Percentiles rank a stretch among this genome's conserved stretches.
Evolutionary conservation across 768 basidiomycete genomes (phyloP).

Genomic region (Tylopilus balloui): DNA sequence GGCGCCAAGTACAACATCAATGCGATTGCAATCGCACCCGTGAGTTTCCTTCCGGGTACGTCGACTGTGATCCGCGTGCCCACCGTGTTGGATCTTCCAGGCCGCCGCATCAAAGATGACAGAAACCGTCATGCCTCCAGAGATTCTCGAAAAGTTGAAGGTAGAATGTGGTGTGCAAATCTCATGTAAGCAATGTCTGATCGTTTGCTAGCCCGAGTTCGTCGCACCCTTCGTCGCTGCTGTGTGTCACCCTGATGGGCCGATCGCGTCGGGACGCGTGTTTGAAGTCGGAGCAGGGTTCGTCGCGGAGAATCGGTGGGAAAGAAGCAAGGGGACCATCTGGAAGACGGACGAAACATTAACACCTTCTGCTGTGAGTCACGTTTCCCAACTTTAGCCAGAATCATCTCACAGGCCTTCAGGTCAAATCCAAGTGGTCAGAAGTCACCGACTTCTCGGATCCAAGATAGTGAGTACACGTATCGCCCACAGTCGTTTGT

Average conservation of each 20-base stretch:
- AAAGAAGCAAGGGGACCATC: slow-evolving; percentile 79
- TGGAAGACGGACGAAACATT: slow-evolving; percentile 89
- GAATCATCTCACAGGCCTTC: neutral
- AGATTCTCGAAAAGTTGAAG: slow-evolving; percentile 84
- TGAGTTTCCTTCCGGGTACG: slow-evolving; percentile 35
- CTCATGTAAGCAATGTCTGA: neutral
- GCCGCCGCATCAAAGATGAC: slow-evolving; percentile 97
- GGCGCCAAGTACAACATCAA: slow-evolving; percentile 90
- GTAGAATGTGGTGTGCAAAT: slow-evolving; percentile 31
- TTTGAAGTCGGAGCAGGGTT: slow-evolving; percentile 95
- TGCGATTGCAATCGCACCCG: slow-evolving; percentile 84
- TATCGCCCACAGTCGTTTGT: neutral
- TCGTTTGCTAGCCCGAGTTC: slow-evolving; percentile 59
- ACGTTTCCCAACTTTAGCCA: neutral
- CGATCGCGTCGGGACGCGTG: slow-evolving; percentile 72
- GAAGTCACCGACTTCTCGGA: slow-evolving; percentile 78
- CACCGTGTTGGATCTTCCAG: slow-evolving; percentile 23
- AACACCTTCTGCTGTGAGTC: slow-evolving; percentile 85
- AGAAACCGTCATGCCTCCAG: slow-evolving; percentile 90
- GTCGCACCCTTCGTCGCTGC: slow-evolving; percentile 91
- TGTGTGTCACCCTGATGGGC: slow-evolving; percentile 79
- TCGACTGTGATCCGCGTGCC: neutral
- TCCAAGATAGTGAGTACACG: slow-evolving; percentile 54
- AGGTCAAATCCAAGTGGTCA: slow-evolving; percentile 82
- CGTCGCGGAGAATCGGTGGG: slow-evolving; percentile 89